phyloP scores from a whole-genome alignment of 2,329 filamentous ascomycete genomes.

The Calonectria fujianensis region DNA sequence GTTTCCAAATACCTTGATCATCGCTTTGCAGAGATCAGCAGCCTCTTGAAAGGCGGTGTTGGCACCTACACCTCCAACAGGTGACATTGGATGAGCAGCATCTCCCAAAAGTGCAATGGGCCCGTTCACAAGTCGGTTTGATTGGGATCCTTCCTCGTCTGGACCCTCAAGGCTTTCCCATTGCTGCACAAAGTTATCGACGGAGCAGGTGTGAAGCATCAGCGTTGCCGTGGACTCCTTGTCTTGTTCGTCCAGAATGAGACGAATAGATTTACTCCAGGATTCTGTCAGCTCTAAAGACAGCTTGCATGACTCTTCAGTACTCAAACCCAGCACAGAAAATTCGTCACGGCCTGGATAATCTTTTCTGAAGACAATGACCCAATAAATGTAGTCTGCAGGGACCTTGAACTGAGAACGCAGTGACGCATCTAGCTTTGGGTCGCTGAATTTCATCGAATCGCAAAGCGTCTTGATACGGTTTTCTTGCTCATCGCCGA shows the following conservation, averaged over 20 bases:
- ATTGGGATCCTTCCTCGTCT: background rate
- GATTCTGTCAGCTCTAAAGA: slow-evolving; percentile 11
- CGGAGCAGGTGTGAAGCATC: slow-evolving; percentile 10
- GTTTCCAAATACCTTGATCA: slow-evolving; percentile 11
- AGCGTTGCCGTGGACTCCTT: slow-evolving; percentile 38
- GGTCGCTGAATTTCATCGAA: slow-evolving; percentile 27
- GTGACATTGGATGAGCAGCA: slow-evolving; percentile 52
- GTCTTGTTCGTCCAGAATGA: background rate
- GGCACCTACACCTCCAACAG: slow-evolving; percentile 46
- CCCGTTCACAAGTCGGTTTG: background rate
- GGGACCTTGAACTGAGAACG: slow-evolving; percentile 19
- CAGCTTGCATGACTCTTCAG: slow-evolving; percentile 6
- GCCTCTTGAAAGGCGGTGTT: slow-evolving; percentile 47
- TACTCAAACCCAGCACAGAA: background rate
- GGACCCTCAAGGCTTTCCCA: slow-evolving; percentile 33
- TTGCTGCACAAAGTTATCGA: slow-evolving; percentile 18
- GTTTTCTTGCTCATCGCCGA: slow-evolving; percentile 10
- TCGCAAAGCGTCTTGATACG: slow-evolving; percentile 32
- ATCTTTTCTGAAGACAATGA: slow-evolving; percentile 30
- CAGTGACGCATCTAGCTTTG: background rate
- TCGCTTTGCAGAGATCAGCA: slow-evolving; percentile 23
- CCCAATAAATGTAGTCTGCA: slow-evolving; percentile 38
- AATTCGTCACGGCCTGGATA: slow-evolving; percentile 10
- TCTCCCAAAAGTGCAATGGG: slow-evolving; percentile 50
- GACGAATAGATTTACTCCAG: slow-evolving; percentile 12